Conservation (phyloP, 225 moss, liverwort and hornwort species). For the Bryoerythrophyllum caledonicum region DNA sequence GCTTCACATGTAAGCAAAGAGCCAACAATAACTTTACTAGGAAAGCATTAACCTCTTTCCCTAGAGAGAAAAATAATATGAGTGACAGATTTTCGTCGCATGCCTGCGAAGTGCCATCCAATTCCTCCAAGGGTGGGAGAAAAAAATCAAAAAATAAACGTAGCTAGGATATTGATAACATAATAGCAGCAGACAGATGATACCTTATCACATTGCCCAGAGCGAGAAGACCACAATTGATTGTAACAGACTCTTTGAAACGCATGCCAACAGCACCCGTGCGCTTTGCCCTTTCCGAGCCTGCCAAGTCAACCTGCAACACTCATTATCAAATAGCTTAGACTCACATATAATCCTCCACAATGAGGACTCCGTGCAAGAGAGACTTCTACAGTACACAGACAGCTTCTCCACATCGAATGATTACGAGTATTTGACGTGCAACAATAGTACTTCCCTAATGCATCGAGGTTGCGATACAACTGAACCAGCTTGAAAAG, state of each 20-base stretch:
- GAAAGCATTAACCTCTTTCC: background rate
- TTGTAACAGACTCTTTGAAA: conserved; percentile 87
- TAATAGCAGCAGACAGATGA: background rate
- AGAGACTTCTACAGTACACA: background rate
- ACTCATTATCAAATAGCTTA: conserved; percentile 23
- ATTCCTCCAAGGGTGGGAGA: background rate
- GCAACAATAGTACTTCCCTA: background rate
- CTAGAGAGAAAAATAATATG: background rate
- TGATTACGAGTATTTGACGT: background rate
- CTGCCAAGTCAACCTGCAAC: conserved; percentile 83
- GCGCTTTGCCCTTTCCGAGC: conserved; percentile 80
- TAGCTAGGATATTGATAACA: background rate
- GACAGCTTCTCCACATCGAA: background rate
- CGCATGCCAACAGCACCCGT: conserved; percentile 81
- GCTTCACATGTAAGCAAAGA: conserved; percentile 45
- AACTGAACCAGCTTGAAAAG: background rate
- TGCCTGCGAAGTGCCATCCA: background rate
- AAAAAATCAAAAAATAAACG: background rate
- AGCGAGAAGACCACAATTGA: conserved; percentile 79
- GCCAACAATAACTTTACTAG: conserved; percentile 1
- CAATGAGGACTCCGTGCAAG: background rate
- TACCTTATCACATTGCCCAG: conserved; percentile 90
- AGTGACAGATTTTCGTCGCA: background rate
- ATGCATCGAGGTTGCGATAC: background rate
- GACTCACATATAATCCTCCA: conserved; percentile 20